Evolutionary conservation across 352 stramenopile species (phyloP).

Genomic region (Pythium sp.): DNA sequence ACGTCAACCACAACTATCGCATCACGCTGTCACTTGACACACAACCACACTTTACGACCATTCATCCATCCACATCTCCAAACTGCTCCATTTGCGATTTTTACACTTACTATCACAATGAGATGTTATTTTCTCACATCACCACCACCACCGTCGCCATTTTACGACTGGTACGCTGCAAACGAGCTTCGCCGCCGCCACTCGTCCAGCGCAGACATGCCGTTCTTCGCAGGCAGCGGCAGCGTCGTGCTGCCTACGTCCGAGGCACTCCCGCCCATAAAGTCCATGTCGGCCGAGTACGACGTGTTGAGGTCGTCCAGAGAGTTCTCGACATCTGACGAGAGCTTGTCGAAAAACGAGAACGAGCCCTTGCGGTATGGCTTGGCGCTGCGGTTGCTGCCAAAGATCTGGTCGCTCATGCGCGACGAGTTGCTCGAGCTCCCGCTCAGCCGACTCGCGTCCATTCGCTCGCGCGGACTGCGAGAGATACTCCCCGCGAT

Average conservation of each 20-base stretch:
- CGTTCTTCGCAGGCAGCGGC: constrained; percentile 11
- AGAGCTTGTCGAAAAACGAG: constrained; percentile 86
- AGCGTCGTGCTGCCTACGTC: constrained; percentile 17
- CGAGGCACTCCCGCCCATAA: not conserved
- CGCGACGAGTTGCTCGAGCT: constrained; percentile 70
- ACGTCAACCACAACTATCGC: not conserved
- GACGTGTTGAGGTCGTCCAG: constrained; percentile 50
- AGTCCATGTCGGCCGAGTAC: constrained; percentile 31
- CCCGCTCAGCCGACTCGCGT: constrained; percentile 46
- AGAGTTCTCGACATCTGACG: constrained; percentile 60
- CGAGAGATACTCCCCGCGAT: constrained; percentile 57
- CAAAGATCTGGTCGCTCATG: constrained; percentile 39
- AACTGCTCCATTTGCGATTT: not conserved
- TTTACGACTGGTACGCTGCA: constrained; percentile 9
- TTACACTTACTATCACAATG: not conserved
- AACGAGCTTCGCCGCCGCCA: constrained; percentile 19
- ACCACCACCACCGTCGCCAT: not conserved
- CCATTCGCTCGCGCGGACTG: constrained; percentile 40
- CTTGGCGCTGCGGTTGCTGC: constrained; percentile 41
- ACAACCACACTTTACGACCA: not conserved
- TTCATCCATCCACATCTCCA: not conserved
- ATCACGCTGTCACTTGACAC: not conserved
- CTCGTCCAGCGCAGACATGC: constrained; percentile 13
- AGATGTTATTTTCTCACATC: not conserved
- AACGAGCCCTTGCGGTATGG: constrained; percentile 76